Conservation (phyloP, 2,329 filamentous ascomycete genomes). For the Penicillium fuscoglaucum region DNA sequence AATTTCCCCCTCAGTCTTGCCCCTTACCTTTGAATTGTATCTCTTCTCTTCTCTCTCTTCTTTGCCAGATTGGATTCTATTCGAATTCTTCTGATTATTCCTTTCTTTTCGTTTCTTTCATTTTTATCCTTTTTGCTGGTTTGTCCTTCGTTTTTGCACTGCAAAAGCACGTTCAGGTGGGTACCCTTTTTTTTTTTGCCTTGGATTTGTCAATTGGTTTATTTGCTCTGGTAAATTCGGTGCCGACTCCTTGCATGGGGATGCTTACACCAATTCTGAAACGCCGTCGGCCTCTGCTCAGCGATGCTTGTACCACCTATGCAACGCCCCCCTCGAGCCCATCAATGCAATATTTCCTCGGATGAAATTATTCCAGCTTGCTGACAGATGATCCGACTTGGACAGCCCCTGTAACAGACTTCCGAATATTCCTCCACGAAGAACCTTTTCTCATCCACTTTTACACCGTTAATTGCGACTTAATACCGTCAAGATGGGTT, state of each 20-base stretch:
- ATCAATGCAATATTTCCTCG: constrained; percentile 11
- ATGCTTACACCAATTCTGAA: constrained; percentile 25
- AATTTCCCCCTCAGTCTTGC: constrained; percentile 24
- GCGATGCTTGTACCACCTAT: constrained; percentile 23
- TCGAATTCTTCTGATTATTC: constrained; percentile 15
- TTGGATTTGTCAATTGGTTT: constrained; percentile 6
- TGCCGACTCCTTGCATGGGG: constrained; percentile 22
- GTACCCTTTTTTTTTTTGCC: constrained; percentile 3
- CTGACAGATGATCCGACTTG: constrained; percentile 3
- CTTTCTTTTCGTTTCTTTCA: constrained; percentile 17
- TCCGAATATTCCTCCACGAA: neutral
- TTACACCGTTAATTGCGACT: constrained; percentile 15
- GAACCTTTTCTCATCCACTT: neutral
- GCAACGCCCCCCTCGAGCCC: constrained; percentile 15
- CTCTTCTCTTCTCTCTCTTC: constrained; percentile 17
- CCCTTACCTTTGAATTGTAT: constrained; percentile 23
- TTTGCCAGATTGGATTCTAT: constrained; percentile 16
- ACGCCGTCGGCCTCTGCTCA: constrained; percentile 18
- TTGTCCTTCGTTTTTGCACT: constrained; percentile 9
- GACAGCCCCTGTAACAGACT: constrained; percentile 3
- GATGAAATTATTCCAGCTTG: constrained; percentile 9
- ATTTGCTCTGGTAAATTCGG: neutral
- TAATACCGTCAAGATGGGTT: constrained; percentile 79
- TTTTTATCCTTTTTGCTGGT: constrained; percentile 7
- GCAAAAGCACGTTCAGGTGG: constrained; percentile 13